Evolutionary conservation across 2,329 filamentous ascomycete genomes (phyloP).

Genomic region (Plectosphaerella cucumerina): DNA sequence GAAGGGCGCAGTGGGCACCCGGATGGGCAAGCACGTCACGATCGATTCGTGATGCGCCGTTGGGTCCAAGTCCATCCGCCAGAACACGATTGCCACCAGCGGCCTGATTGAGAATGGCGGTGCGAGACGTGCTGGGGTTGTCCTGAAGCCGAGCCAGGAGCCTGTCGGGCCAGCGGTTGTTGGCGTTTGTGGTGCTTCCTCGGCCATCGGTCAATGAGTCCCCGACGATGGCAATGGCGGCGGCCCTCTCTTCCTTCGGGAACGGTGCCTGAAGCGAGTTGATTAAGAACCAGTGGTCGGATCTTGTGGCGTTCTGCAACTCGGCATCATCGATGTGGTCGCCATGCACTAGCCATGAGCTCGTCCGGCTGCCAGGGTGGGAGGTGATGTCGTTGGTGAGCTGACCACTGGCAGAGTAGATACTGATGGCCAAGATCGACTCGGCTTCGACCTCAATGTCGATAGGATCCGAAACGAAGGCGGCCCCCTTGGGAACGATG

Average conservation of each 20-base stretch:
- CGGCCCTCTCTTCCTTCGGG: constrained; percentile 21
- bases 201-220: constrained; percentile 65
- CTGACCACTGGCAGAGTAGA: constrained; percentile 57
- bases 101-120: constrained; percentile 55
- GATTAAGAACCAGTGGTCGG: constrained; percentile 55
- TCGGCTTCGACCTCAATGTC: constrained; percentile 42
- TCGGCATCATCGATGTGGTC: constrained; percentile 39
- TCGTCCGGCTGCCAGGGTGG: constrained; percentile 59
- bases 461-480: constrained; percentile 56
- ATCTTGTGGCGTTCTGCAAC: constrained; percentile 23
- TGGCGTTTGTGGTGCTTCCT: constrained; percentile 53
- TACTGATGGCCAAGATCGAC: constrained; percentile 47
- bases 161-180: constrained; percentile 43
- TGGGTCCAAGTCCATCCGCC: constrained; percentile 55
- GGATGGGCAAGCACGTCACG: constrained; percentile 55
- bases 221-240: constrained; percentile 54
- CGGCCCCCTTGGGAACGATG: constrained; percentile 48
- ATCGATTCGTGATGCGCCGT: constrained; percentile 51
- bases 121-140: constrained; percentile 26
- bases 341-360: constrained; percentile 48
- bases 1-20: constrained; percentile 48
- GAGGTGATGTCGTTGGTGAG: constrained; percentile 49
- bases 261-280: constrained; percentile 52
- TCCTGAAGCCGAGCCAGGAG: constrained; percentile 37
- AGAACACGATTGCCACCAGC: constrained; percentile 61